Evolutionary conservation across 805 yeast genomes (phyloP).

Genomic region (Kodamaea laetipori): DNA sequence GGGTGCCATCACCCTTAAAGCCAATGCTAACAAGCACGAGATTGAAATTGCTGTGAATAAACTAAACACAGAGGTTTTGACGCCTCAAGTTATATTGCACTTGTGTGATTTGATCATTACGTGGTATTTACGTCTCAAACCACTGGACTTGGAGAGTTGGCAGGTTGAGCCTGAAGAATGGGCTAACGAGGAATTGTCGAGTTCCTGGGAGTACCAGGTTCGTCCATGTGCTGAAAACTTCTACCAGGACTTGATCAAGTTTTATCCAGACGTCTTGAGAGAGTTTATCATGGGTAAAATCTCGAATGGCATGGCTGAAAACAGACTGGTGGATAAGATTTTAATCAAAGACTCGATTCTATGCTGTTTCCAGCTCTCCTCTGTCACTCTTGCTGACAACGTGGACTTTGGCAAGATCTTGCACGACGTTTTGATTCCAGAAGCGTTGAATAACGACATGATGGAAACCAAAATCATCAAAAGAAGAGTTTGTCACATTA

Average conservation of each 20-base stretch:
- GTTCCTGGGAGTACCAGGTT: conserved; percentile 76
- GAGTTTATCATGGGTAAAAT: conserved; percentile 61
- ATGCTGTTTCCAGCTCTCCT: conserved; percentile 79
- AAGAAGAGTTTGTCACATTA: conserved; percentile 74
- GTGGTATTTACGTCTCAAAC: conserved; percentile 73
- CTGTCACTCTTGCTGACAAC: conserved; percentile 61
- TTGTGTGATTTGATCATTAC: conserved; percentile 68
- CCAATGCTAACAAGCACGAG: conserved; percentile 66
- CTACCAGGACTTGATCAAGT: conserved; percentile 69
- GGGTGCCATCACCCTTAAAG: conserved; percentile 67
- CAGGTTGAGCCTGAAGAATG: conserved; percentile 87
- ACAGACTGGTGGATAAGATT: conserved; percentile 44
- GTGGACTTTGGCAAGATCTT: conserved; percentile 72
- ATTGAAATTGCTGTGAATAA: conserved; percentile 56
- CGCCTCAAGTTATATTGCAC: conserved; percentile 54
- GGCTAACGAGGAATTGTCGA: conserved; percentile 70
- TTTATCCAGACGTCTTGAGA: conserved; percentile 59
- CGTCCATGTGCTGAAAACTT: conserved; percentile 87
- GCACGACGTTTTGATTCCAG: conserved; percentile 65
- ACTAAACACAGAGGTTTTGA: conserved; percentile 57
- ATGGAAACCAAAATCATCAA: conserved; percentile 61
- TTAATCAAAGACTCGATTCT: conserved; percentile 77
- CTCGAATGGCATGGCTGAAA: conserved; percentile 36
- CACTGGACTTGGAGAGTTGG: conserved; percentile 83
- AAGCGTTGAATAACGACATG: conserved; percentile 49